Evolutionary conservation across 495 filamentous ascomycete genomes (phyloP), one percentile per base, ranked within the genome.

Genomic region (Tuber microsphaerosporum): DNA sequence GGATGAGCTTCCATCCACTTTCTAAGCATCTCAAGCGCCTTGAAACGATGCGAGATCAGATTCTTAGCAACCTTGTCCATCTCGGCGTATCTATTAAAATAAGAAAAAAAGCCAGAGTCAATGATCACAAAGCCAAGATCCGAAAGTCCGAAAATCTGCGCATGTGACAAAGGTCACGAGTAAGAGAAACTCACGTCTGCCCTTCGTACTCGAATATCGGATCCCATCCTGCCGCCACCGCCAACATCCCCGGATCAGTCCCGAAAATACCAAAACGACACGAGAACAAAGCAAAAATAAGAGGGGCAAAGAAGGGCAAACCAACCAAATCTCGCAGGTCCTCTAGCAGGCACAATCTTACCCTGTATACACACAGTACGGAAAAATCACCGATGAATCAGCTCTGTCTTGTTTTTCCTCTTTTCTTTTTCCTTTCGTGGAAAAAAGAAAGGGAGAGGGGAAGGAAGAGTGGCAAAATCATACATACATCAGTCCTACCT

Each of bases 11-110:
- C 87, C 77, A 99, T 85, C 94, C 94, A 99, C 12, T 85, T 86
- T 81, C 92, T 92, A 79, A 99, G 85, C 84, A 97, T 96, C 78
- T 89, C 87, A 69, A 98, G 86, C 43, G 95, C 95, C 82, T 90
- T 92, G 83, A 87, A 90, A 70, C 95, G 92, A 85, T 99, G 95
- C 46, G 93, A 97, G 78, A 98, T 91, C 79, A 88, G 87, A 85
- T 98, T 98, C 91, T 99, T 99, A 82, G 90, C 90, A 42, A 84
- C 87, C 84, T 93, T 93, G 70, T 93, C 91, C 95, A 99, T 99
- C 86, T 99, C 95, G 39, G 95, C 96, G 82, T 97, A 91, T 10
- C 88, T 90, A 43, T 48, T 20, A 22, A 41, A 51, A 45, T 65
- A 39, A 77, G 61, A 73, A 79, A 69, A n/a, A 71, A 70, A 68